Evolutionary conservation across 164 flowering plant species (phyloP).

Genomic region (Dillenia suffruticosa): DNA sequence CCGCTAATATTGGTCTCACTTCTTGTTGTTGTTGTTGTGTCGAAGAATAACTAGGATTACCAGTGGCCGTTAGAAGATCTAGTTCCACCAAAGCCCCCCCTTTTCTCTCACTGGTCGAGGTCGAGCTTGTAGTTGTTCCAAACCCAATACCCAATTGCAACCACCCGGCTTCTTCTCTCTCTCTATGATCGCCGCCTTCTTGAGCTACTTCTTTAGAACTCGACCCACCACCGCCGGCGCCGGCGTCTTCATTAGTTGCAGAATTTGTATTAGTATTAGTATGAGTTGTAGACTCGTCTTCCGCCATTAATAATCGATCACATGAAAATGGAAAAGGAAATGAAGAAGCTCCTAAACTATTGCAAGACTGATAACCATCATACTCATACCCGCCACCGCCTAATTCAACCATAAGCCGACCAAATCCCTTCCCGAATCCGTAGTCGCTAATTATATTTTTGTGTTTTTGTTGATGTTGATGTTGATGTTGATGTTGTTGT

Average conservation of each 20-base stretch:
- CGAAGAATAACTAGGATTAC: background rate
- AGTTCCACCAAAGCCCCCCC: conserved; percentile 40
- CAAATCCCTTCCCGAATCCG: conserved; percentile 6
- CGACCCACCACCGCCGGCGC: conserved; percentile 41
- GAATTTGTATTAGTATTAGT: background rate
- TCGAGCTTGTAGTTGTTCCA: conserved; percentile 5
- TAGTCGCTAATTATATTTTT: too few relatives aligned
- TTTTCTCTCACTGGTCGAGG: conserved; percentile 2
- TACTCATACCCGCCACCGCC: conserved; percentile 21
- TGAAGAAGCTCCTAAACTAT: conserved; percentile 33
- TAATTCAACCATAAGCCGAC: conserved; percentile 26
- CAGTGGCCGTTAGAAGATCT: conserved; percentile 40
- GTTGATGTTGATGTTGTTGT: background rate
- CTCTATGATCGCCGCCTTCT: conserved; percentile 15
- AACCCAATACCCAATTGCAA: conserved; percentile 69
- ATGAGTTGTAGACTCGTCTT: conserved; percentile 59
- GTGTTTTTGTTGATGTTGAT: too few relatives aligned
- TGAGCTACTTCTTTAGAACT: conserved; percentile 26
- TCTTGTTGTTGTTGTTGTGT: conserved; percentile 6
- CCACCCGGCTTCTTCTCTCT: conserved; percentile 47
- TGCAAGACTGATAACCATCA: conserved; percentile 3
- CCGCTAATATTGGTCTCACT: conserved; percentile 11
- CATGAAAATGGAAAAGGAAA: conserved; percentile 5
- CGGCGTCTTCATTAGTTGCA: too few relatives aligned
- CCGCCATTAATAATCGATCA: conserved; percentile 39